Evolutionary conservation across 2,329 filamentous ascomycete genomes (phyloP).

Genomic region (Onygenales sp.): DNA sequence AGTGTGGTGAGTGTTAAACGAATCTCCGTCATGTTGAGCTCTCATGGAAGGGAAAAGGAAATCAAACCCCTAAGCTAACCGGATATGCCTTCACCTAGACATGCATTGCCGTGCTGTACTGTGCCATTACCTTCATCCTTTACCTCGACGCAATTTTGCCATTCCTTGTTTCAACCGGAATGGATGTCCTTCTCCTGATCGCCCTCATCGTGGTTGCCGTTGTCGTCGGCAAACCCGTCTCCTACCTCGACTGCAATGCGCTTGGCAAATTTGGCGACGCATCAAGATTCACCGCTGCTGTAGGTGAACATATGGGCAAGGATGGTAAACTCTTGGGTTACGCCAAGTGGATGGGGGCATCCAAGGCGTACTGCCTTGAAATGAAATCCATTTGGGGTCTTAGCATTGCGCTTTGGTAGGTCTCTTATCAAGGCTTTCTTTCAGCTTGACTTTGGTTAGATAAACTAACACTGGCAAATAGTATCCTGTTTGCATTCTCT

Average conservation of each 20-base stretch:
- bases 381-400: slow-evolving; percentile 84
- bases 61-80: slow-evolving; percentile 7
- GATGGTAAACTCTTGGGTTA: slow-evolving; percentile 43
- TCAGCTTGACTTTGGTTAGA: not conserved
- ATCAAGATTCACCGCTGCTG: slow-evolving; percentile 43
- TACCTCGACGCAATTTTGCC: slow-evolving; percentile 69
- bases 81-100: slow-evolving; percentile 42
- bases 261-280: slow-evolving; percentile 40
- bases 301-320: slow-evolving; percentile 43
- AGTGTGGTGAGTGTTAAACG: slow-evolving; percentile 56
- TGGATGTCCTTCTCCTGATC: slow-evolving; percentile 63
- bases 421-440: slow-evolving; percentile 10
- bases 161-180: slow-evolving; percentile 55
- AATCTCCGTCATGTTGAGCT: not conserved
- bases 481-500: slow-evolving; percentile 59
- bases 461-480: slow-evolving; percentile 13
- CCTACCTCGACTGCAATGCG: slow-evolving; percentile 61
- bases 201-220: slow-evolving; percentile 70
- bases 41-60: not conserved
- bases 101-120: slow-evolving; percentile 69
- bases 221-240: slow-evolving; percentile 69
- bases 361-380: slow-evolving; percentile 63
- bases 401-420: slow-evolving; percentile 63
- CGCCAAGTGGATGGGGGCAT: slow-evolving; percentile 49
- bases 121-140: slow-evolving; percentile 69